Percentiles rank a stretch among this genome's conserved stretches.
These are phyloP conservation scores for Saccharomyces hybrid DNA, from an alignment of 1,139 yeast genomes.

Conservation along the genomic window DNA sequence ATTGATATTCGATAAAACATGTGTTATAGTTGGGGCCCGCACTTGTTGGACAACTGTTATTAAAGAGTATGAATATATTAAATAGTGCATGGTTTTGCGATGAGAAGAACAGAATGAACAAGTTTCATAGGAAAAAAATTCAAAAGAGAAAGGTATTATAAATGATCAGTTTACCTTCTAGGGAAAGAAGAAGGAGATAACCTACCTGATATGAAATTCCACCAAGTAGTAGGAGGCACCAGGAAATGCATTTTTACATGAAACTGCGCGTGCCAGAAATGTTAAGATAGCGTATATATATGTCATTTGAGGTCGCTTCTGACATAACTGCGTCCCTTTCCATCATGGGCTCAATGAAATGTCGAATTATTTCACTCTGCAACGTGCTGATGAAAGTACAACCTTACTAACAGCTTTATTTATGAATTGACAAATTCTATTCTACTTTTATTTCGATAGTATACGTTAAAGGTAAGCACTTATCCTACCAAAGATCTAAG, in stretches of 20 bases:
- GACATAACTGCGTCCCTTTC: not conserved
- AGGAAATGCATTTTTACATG: not conserved
- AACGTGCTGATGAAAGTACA: conserved; percentile 5
- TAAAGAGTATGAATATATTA: not conserved
- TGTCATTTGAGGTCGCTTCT: no score
- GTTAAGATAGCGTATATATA: not conserved
- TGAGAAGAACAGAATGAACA: not conserved
- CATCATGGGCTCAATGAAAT: not conserved
- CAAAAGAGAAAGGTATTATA: not conserved
- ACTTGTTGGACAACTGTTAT: not conserved
- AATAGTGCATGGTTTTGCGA: not conserved
- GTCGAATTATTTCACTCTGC: not conserved
- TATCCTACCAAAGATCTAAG: conserved; percentile 99
- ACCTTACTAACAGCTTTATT: conserved; percentile 1
- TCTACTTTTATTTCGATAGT: conserved; percentile 39
- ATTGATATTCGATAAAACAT: not conserved
- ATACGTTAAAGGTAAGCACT: conserved; percentile 99
- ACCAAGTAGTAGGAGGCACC: not conserved
- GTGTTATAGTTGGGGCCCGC: not conserved
- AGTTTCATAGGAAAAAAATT: not conserved
- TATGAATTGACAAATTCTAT: not conserved
- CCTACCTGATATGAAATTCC: not conserved
- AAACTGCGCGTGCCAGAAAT: not conserved
- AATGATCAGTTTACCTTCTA: not conserved
- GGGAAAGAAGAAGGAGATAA: no score